Evolutionary conservation across 345 rosid genomes (phyloP), one percentile per base, ranked within the genome.

Genomic region (Melastoma malabathricum): DNA sequence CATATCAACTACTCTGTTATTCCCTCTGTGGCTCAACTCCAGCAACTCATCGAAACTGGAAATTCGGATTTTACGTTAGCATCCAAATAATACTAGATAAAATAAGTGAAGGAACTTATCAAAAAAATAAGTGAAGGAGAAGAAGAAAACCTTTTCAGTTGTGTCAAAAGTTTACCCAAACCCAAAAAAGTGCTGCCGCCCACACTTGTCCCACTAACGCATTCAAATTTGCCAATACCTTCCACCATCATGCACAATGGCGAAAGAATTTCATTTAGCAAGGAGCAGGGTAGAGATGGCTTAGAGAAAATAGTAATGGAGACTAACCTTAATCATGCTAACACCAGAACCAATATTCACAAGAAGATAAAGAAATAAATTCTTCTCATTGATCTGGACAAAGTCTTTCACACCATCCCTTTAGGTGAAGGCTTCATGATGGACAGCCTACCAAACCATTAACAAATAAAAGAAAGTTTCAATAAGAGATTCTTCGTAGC

Each of bases 151-250:
- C 82, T 84, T 66, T 81, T 72, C 82, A 90, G 77, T 59, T 74
- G 81, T 38, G 96, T 87, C 68, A 87, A 56, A 59, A 87, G 82
- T 72, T 69, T 87, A 64, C 89, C 96, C 67, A 87, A 67, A 56
- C 96, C 96, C 80, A 75, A 74, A 58, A 81, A 87, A 19, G 96
- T 81, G 59, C 96, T 94, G 45, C 96, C 96, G 34, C 96, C 96
- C 50, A 84, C 79, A 72, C 70, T 87, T 52, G 96, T 87, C 52
- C 94, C 94, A 64, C 96, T 87, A 58, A 87, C 81, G 50, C 94
- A 52, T 67, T 87, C 94, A 54, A 75, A 84, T 59, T 84, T 72
- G 14, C 82, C 82, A 71, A 81, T 89, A 61, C 90, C 82, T 46
- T 87, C 90, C 47, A 87, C 96, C 96, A 78, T 46, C 16, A 72